Evolutionary conservation across 2,329 filamentous ascomycete genomes (phyloP).

Genomic region (Gaeumannomyces sp.): DNA sequence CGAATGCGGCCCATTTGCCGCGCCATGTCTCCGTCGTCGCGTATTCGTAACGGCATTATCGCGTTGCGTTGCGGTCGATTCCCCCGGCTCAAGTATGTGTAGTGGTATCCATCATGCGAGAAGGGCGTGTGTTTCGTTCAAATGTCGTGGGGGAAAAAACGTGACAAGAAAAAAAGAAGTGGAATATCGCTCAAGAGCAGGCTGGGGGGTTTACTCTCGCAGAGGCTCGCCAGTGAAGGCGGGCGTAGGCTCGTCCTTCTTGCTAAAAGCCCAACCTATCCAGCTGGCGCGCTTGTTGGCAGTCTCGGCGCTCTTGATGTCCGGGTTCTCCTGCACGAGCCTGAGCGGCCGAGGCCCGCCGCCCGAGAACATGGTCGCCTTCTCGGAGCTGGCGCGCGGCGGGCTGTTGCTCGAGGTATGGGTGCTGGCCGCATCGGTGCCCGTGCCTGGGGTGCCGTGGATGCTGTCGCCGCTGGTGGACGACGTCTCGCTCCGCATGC

Average conservation of each 20-base stretch:
- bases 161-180: background rate
- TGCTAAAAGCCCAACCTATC: conserved; percentile 55
- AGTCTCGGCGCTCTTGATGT: conserved; percentile 36
- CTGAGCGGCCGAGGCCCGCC: conserved; percentile 78
- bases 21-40: background rate
- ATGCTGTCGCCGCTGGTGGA: conserved; percentile 63
- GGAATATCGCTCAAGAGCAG: background rate
- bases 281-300: conserved; percentile 57
- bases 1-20: background rate
- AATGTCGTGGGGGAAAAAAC: background rate
- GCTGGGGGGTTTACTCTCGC: conserved; percentile 17
- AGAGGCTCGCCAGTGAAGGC: conserved; percentile 18
- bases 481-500: conserved; percentile 60
- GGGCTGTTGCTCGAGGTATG: conserved; percentile 44
- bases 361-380: conserved; percentile 39
- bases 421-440: conserved; percentile 34
- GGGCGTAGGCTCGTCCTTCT: conserved; percentile 35
- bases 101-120: background rate
- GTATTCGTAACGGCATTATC: background rate
- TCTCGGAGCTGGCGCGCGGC: conserved; percentile 47
- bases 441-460: conserved; percentile 35
- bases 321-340: conserved; percentile 73
- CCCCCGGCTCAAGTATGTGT: background rate
- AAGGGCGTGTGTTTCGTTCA: background rate
- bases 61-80: conserved; percentile 1